A percentile compares a stretch with the other conserved stretches of the same genome.
These are phyloP conservation scores for Kodamaea nitidulidarum DNA, from an alignment of 805 yeast genomes.

Conservation along the genomic window DNA sequence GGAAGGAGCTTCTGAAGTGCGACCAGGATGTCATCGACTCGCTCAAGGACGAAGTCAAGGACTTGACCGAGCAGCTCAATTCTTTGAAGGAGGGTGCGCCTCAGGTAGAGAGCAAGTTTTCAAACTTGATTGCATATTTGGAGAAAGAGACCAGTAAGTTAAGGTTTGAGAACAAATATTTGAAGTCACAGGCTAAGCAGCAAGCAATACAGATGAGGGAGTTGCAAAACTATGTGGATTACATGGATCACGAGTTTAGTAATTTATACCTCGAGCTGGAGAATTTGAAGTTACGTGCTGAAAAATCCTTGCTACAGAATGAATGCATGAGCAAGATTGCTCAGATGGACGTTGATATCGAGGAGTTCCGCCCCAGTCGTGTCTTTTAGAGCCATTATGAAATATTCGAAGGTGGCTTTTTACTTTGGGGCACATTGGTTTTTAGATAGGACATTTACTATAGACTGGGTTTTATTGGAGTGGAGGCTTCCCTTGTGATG, in stretches of 20 bases:
- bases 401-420: not conserved
- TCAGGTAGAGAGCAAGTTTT: conserved; percentile 13
- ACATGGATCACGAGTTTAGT: conserved; percentile 15
- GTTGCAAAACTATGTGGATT: conserved; percentile 20
- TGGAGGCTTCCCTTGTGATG: no score
- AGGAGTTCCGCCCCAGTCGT: conserved; percentile 12
- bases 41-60: conserved; percentile 29
- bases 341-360: conserved; percentile 13
- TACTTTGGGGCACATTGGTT: no score
- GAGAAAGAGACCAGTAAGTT: conserved; percentile 28
- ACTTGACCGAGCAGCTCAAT: conserved; percentile 24
- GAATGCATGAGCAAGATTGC: conserved; percentile 8
- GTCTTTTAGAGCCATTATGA: conserved; percentile 1
- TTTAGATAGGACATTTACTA: no score
- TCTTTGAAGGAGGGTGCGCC: conserved; percentile 10
- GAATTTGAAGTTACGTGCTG: not conserved
- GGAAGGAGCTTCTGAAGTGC: conserved; percentile 25
- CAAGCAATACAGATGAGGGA: conserved; percentile 21
- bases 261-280: conserved; percentile 6
- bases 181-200: conserved; percentile 20
- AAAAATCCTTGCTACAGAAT: conserved; percentile 4
- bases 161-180: conserved; percentile 33
- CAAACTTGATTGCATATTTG: conserved; percentile 27
- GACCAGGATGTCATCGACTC: conserved; percentile 26
- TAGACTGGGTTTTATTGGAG: no score